These are phyloP conservation scores for Kodamaea sagamina DNA, from an alignment of 805 yeast species.

Conservation along the genomic window DNA sequence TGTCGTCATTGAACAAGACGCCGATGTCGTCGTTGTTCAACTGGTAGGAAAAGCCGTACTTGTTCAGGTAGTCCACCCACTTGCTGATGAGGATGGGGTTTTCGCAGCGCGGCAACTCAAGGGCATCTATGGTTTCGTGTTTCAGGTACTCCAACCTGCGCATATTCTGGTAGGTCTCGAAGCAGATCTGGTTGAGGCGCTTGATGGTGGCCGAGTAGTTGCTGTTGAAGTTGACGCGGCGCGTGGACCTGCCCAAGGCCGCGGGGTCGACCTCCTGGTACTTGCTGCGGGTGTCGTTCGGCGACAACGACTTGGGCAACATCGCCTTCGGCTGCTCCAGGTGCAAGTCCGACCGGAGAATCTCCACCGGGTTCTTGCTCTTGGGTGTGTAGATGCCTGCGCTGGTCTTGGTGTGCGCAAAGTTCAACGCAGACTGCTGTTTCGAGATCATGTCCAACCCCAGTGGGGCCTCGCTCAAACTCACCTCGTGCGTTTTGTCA, in stretches of 20 bases:
- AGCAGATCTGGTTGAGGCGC: constrained; percentile 37
- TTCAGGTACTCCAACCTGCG: constrained; percentile 44
- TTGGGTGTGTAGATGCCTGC: constrained; percentile 62
- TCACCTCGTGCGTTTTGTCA: constrained; percentile 57
- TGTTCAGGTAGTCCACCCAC: constrained; percentile 98
- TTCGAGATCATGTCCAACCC: constrained; percentile 52
- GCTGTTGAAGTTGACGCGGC: constrained; percentile 42
- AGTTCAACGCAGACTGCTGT: constrained; percentile 66
- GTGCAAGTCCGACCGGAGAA: constrained; percentile 66
- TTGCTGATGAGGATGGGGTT: constrained; percentile 79
- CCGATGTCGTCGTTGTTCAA: constrained; percentile 88
- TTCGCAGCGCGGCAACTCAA: constrained; percentile 45
- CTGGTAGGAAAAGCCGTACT: constrained; percentile 93
- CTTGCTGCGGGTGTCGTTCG: constrained; percentile 86
- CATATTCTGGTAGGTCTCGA: constrained; percentile 41
- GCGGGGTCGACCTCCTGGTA: constrained; percentile 67
- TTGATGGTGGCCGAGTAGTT: constrained; percentile 41
- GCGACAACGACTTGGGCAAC: constrained; percentile 87
- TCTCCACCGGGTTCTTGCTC: constrained; percentile 65
- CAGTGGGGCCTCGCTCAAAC: constrained; percentile 65
- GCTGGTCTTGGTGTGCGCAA: constrained; percentile 61
- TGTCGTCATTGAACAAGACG: constrained; percentile 82
- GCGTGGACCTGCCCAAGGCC: constrained; percentile 33
- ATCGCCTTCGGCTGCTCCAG: constrained; percentile 68
- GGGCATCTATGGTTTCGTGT: constrained; percentile 33